These are phyloP conservation scores for Saturnispora ahearnii DNA, from an alignment of 805 yeast species.

Conservation along the genomic window DNA sequence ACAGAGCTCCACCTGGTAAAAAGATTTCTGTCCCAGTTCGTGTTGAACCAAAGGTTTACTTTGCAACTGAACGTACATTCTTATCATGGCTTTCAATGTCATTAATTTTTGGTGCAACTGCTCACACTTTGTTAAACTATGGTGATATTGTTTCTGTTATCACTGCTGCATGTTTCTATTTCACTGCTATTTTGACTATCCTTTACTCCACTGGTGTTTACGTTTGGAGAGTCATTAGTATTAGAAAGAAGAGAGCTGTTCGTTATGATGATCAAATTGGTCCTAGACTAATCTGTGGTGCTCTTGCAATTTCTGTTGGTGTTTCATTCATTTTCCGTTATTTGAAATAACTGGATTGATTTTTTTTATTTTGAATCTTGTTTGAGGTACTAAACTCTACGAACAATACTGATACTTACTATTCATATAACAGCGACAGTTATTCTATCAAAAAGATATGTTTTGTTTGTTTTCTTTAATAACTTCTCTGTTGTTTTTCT, in stretches of 20 bases:
- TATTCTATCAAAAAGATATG: too few species aligned
- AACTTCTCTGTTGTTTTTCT: too few species aligned
- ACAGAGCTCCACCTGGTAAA: slow-evolving; percentile 81
- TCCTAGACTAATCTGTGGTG: slow-evolving; percentile 72
- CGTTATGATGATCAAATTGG: slow-evolving; percentile 85
- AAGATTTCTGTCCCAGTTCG: slow-evolving; percentile 87
- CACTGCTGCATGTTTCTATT: slow-evolving; percentile 79
- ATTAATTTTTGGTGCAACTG: slow-evolving; percentile 79
- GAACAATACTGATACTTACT: neutral
- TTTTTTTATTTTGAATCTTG: too few species aligned
- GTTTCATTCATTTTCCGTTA: slow-evolving; percentile 49
- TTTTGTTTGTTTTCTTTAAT: too few species aligned
- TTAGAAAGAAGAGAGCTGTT: slow-evolving; percentile 73
- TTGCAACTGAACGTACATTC: slow-evolving; percentile 94
- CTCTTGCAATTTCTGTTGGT: slow-evolving; percentile 61
- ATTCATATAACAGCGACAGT: neutral
- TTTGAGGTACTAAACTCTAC: too few species aligned
- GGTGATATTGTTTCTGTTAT: slow-evolving; percentile 69
- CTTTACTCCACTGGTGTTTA: slow-evolving; percentile 65
- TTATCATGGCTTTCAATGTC: slow-evolving; percentile 91
- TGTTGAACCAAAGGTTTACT: slow-evolving; percentile 97
- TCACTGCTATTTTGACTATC: slow-evolving; percentile 68
- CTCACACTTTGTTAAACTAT: slow-evolving; percentile 75
- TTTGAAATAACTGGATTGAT: slow-evolving; percentile 21
- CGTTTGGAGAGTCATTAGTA: slow-evolving; percentile 72